These are phyloP conservation scores for Thamnidium elegans DNA, from an alignment of 192 early-diverging fungal species.

Conservation along the genomic window DNA sequence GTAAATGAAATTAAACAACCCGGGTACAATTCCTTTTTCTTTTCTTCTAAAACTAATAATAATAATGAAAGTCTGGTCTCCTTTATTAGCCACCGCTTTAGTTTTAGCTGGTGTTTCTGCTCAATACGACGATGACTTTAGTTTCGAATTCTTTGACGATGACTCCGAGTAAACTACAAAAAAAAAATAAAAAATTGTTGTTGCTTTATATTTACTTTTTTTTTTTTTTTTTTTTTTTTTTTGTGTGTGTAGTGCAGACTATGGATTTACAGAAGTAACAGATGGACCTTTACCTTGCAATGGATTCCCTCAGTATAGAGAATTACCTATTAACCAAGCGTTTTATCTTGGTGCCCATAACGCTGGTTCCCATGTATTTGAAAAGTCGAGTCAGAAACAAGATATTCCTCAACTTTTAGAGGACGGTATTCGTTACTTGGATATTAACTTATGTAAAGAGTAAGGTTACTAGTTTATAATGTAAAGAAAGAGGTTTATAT, in stretches of 20 bases:
- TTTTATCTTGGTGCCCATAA: slow-evolving; percentile 11
- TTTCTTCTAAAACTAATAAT: neutral
- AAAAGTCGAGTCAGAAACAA: too few relatives aligned
- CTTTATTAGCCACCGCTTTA: neutral
- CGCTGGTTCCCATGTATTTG: neutral
- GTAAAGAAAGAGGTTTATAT: too few relatives aligned
- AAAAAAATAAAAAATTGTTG: neutral
- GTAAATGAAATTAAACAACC: too few relatives aligned
- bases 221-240: too few relatives aligned
- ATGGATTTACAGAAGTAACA: neutral
- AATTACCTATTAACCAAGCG: slow-evolving; percentile 2
- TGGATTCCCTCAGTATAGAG: slow-evolving; percentile 8
- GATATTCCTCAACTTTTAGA: slow-evolving; percentile 12
- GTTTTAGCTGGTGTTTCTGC: neutral
- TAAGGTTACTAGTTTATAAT: neutral
- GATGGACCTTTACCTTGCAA: slow-evolving; percentile 13
- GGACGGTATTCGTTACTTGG: slow-evolving; percentile 1
- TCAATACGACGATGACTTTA: slow-evolving; percentile 1
- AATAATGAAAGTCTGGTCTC: slow-evolving; percentile 12
- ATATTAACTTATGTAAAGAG: neutral
- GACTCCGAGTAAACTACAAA: neutral
- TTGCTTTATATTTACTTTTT: neutral
- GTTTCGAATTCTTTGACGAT: neutral
- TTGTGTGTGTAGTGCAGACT: too few relatives aligned
- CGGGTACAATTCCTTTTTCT: too few relatives aligned